Conservation (phyloP, 176 grass and related monocot genomes). For the Cenchrus americanus region DNA sequence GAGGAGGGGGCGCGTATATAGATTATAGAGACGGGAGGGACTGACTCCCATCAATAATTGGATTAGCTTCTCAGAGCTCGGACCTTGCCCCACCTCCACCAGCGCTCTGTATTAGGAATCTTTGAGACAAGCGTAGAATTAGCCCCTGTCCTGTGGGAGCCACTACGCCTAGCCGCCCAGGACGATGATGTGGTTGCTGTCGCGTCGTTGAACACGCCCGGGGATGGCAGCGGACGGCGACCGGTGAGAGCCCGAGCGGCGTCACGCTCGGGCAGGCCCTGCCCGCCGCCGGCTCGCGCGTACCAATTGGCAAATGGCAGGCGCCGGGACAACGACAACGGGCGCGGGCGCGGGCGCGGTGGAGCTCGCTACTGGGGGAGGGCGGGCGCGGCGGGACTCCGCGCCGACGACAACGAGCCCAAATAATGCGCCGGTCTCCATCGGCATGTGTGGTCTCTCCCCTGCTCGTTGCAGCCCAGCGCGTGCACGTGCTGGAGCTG, state of each 20-base stretch:
- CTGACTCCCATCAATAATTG: constrained; percentile 45
- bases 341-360: constrained; percentile 38
- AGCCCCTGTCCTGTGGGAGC: neutral
- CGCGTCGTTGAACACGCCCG: neutral
- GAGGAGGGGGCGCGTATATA: neutral
- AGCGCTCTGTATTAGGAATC: neutral
- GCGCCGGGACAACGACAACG: constrained; percentile 8
- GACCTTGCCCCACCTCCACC: neutral
- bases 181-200: neutral
- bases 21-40: neutral
- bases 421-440: constrained; percentile 4
- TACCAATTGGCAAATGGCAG: neutral
- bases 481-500: neutral
- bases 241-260: constrained; percentile 19
- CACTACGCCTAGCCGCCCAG: neutral
- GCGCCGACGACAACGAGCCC: neutral
- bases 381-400: neutral
- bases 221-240: constrained; percentile 10
- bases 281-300: neutral
- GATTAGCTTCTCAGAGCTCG: neutral
- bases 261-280: neutral
- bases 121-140: neutral
- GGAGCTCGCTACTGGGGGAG: constrained; percentile 58
- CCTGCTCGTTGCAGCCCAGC: neutral
- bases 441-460: neutral